Evolutionary conservation across 2,329 filamentous ascomycete species (phyloP), one percentile per base, ranked within the genome.

Genomic region (Clathrospora elynae): DNA sequence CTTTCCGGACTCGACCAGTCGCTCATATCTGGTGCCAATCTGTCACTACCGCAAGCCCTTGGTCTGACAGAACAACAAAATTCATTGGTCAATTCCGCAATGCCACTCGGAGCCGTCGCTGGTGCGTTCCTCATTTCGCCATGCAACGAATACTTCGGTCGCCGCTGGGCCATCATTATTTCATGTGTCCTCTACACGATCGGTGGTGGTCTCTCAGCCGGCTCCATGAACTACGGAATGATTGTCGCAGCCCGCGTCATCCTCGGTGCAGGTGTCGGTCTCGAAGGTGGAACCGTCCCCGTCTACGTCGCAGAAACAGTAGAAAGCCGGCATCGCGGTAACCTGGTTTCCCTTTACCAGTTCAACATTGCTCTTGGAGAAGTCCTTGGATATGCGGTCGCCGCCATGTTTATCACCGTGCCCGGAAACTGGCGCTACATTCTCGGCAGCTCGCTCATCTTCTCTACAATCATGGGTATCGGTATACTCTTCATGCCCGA

Each of bases 361-460:
- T 81, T 88, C 69, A 88, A 86, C 70, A 89, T 89, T 58, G 86
- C 86, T 0, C 75, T 89, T 0, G 86, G 86, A 18, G 86, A 88
- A 56, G 85, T 89, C 2, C 73, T 89, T 1, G 86, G 86, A 2
- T 88, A 88, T 47, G 85, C 83, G 4, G 79, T 88, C 1, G 85
- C 83, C 0, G 86, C 86, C 32, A 87, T 88, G 42, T 89, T 89
- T 67, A 74, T 88, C 49, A 78, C 74, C n/a, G 83, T 89, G 2
- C 70, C 73, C 0, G 86, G 85, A 11, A 85, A 84, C 71, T 89
- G 86, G 86, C 78, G 86, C 24, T 88, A 82, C 64, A 88, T 89
- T 47, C 80, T 89, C 1, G 86, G 85, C 4, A 86, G 83, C 1
- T 88, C 85, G 0, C 77, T 88, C 2, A 64, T 88, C 28, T 88